Evolutionary conservation across 1,139 yeast genomes (phyloP), one percentile per base, ranked within the genome.

Genomic region (Magnusiomyces sp.): DNA sequence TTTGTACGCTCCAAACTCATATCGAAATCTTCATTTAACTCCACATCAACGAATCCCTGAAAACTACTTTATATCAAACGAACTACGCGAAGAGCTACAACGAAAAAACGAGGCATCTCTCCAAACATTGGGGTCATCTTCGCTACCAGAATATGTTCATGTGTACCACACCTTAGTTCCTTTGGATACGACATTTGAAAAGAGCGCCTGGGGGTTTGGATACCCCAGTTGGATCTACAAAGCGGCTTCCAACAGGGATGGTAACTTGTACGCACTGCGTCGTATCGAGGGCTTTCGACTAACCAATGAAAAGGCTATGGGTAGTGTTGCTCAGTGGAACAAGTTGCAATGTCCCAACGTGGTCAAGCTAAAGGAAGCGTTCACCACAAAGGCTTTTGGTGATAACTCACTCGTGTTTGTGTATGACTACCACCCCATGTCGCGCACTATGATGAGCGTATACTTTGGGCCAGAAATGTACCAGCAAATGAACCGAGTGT

Each of bases 101-200:
- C 75, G 75, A 58, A 84, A 81, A 59, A 87, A 87, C 63, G 95
- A 85, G 62, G 95, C 95, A 7, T 77, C 92, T 2, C 71, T 89
- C 55, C 90, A 85, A 64, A 75, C 81, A 1, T 65, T 85, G 49
- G 76, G 80, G 1, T 76, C 77, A 44, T 76, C 85, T 40, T 74
- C 74, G 46, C 69, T 87, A 43, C 95, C 95, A 0, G 83, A 81
- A 36, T 77, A 79, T 55, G 84, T 92, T n/a, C 84, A 83, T 53
- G 79, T 76, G 14, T 92, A 89, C 67, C 95, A 88, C 67, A 83
- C 94, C 16, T 72, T 92, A 53, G 92, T 85, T 37, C 96, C 97
- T 2, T 73, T 92, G 48, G 96, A 89, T 63, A 72, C 74, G 50
- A 74, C 75, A 19, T 70, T 74, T 53, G 85, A 81, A 47, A 72